Conservation (phyloP, 1,284 basidiomycete genomes). For the Cutaneotrichosporon sp. region DNA sequence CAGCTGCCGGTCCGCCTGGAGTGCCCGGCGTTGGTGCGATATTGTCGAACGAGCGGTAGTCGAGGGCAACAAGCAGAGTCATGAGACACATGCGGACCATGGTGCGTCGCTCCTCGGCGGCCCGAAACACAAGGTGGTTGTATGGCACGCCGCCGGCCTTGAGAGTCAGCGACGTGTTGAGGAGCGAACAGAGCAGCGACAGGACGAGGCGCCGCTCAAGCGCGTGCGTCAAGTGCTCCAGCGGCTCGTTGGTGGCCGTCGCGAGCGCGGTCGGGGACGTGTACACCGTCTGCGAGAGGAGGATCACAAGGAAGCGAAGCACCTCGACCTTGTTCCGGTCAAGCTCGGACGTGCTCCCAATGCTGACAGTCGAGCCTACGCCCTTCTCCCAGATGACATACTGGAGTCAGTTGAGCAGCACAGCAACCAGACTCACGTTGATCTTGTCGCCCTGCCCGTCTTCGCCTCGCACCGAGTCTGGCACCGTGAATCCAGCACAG, state of each 20-base stretch:
- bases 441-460: conserved; percentile 71
- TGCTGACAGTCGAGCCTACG: conserved; percentile 74
- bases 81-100: conserved; percentile 72
- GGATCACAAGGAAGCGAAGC: conserved; percentile 74
- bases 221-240: conserved; percentile 73
- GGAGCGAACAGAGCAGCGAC: conserved; percentile 80
- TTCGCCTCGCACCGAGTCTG: conserved; percentile 66
- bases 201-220: conserved; percentile 76
- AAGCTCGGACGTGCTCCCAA: conserved; percentile 65
- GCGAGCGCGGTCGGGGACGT: conserved; percentile 68
- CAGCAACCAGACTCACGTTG: conserved; percentile 54
- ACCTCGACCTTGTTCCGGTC: conserved; percentile 84
- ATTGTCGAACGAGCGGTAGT: conserved; percentile 65
- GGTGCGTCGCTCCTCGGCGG: conserved; percentile 67
- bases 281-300: conserved; percentile 85
- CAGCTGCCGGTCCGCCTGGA: conserved; percentile 20
- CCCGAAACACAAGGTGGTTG: conserved; percentile 84
- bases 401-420: conserved; percentile 27
- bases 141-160: conserved; percentile 70
- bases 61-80: conserved; percentile 70
- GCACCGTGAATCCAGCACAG: conserved; percentile 86
- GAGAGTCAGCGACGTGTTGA: conserved; percentile 76
- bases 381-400: conserved; percentile 76
- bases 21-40: conserved; percentile 4
- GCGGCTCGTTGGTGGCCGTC: conserved; percentile 68